A percentile compares a stretch with the other conserved stretches of the same genome.
Conservation (phyloP, 1,284 basidiomycete species). For the Tilletia horrida region DNA sequence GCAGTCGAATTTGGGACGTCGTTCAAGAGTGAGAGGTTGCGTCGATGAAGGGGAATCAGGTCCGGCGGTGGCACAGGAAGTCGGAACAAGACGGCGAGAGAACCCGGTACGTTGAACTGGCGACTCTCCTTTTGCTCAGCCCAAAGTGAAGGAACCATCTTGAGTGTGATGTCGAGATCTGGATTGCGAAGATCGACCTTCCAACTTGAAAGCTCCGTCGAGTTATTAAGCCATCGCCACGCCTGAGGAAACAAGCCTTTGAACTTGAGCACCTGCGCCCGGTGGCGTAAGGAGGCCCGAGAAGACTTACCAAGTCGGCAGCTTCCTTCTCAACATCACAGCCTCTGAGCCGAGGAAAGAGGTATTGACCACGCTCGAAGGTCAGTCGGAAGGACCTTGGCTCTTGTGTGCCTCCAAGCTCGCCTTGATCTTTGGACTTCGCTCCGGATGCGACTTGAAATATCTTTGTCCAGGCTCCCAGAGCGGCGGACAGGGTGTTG, state of each 20-base stretch:
- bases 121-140: background rate
- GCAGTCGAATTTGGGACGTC: background rate
- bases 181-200: background rate
- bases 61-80: background rate
- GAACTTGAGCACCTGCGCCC: background rate
- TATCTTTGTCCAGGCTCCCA: background rate
- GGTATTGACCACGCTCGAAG: background rate
- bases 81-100: background rate
- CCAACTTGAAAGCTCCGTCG: background rate
- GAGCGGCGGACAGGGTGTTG: background rate
- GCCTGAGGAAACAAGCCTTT: background rate
- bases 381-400: background rate
- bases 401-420: background rate
- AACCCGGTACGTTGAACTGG: background rate
- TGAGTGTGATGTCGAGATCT: constrained; percentile 9
- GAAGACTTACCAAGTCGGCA: background rate
- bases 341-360: background rate
- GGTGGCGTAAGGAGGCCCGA: background rate
- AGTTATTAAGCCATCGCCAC: background rate
- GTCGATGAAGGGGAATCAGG: background rate
- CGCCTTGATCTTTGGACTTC: background rate
- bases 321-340: background rate
- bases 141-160: background rate
- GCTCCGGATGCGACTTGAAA: background rate
- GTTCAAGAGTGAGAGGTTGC: background rate